Percentiles rank a stretch among this genome's conserved stretches.
Conservation (phyloP, 371 early-diverging fungal genomes). For the Mucor lusitanicus region DNA sequence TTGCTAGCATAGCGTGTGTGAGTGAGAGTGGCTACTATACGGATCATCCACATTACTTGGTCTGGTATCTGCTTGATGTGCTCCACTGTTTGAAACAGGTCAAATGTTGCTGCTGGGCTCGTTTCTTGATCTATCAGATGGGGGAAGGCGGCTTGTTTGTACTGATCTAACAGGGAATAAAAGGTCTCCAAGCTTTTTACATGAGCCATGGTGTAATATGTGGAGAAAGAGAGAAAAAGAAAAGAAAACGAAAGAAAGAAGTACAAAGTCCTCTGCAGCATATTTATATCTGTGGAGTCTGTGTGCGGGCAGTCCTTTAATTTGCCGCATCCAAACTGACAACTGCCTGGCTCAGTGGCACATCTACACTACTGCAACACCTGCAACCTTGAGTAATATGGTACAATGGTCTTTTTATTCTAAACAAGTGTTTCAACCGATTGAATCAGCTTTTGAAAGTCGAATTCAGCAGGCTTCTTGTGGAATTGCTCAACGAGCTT, state of each 20-base stretch:
- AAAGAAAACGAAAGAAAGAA: neutral
- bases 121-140: neutral
- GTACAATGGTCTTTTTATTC: neutral
- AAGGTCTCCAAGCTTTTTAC: constrained; percentile 7
- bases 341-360: too few relatives aligned
- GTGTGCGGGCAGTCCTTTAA: neutral
- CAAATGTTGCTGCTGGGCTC: neutral
- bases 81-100: constrained; percentile 4
- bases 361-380: too few relatives aligned
- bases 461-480: constrained; percentile 72
- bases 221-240: neutral
- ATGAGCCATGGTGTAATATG: neutral
- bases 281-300: neutral
- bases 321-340: too few relatives aligned
- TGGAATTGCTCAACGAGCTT: constrained; percentile 80
- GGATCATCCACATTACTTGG: constrained; percentile 3
- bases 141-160: constrained; percentile 5
- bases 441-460: constrained; percentile 74
- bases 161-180: constrained; percentile 7
- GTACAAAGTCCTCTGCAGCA: neutral
- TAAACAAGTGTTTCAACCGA: constrained; percentile 61
- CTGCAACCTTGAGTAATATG: neutral
- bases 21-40: neutral
- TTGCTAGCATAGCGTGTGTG: constrained; percentile 21
- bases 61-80: constrained; percentile 20